Percentiles rank a stretch among this genome's conserved stretches.
Evolutionary conservation across 2,329 filamentous ascomycete genomes (phyloP).

Genomic region (Neopestalotiopsis sp.): DNA sequence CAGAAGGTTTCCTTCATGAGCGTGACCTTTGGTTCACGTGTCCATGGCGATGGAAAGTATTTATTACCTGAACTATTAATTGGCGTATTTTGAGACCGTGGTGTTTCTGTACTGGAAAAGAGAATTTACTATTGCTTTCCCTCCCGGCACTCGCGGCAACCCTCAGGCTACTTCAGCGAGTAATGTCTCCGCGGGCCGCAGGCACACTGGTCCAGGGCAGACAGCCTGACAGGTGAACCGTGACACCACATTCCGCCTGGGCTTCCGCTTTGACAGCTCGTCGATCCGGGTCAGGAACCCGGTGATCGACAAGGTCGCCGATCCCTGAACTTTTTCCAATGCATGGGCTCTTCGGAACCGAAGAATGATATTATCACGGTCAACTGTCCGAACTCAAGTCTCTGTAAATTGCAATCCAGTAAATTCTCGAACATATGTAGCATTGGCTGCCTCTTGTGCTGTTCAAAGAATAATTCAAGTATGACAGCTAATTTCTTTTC

Average conservation of each 20-base stretch:
- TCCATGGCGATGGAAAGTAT: no score
- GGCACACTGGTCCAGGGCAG: not conserved
- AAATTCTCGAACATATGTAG: no score
- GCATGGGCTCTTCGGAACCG: not conserved
- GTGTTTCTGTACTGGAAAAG: no score
- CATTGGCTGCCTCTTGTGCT: no score
- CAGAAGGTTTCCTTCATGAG: not conserved
- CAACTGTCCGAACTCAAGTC: not conserved
- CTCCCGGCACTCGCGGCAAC: not conserved
- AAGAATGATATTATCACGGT: not conserved
- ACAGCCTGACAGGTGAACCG: not conserved
- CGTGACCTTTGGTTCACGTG: no score
- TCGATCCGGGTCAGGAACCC: not conserved
- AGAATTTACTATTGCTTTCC: not conserved
- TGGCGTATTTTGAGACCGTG: no score
- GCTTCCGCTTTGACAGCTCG: constrained; percentile 6
- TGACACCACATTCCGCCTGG: not conserved
- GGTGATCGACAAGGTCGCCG: not conserved
- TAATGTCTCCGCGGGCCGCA: not conserved
- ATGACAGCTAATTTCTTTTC: not conserved
- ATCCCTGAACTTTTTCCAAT: not conserved
- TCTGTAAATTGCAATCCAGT: no score
- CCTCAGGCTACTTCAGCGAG: not conserved
- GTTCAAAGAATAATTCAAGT: not conserved
- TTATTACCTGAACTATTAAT: no score